Conservation (phyloP, 257 asterid genomes). For the Scutellaria galericulata region DNA sequence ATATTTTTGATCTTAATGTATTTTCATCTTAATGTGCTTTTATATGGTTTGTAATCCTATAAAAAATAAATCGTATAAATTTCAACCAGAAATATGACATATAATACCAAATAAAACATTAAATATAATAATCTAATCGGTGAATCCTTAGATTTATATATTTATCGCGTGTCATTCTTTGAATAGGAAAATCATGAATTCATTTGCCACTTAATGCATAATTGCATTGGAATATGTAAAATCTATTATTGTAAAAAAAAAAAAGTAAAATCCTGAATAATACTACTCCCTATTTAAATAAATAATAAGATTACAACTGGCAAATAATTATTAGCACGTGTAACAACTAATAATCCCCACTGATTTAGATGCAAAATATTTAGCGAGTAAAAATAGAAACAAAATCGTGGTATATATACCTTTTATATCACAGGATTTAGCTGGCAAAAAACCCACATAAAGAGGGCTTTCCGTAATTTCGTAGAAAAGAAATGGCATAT, state of each 20-base stretch:
- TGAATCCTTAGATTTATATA: too few species aligned
- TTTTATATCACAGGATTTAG: slow-evolving; percentile 28
- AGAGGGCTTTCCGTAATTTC: slow-evolving; percentile 35
- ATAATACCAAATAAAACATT: too few species aligned
- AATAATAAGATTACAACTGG: slow-evolving; percentile 30
- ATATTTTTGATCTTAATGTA: too few species aligned
- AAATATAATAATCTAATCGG: too few species aligned
- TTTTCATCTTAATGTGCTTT: too few species aligned
- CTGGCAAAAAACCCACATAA: slow-evolving; percentile 26
- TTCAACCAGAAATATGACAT: too few species aligned
- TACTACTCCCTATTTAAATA: not conserved
- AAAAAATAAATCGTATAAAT: too few species aligned
- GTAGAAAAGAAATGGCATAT: slow-evolving; percentile 24
- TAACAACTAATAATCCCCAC: slow-evolving; percentile 18
- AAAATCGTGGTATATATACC: not conserved
- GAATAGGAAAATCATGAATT: too few species aligned
- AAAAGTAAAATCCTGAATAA: not conserved
- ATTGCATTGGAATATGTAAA: not conserved
- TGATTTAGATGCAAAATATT: not conserved
- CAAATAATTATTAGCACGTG: slow-evolving; percentile 34
- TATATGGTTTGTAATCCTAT: too few species aligned
- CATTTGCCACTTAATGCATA: slow-evolving; percentile 1
- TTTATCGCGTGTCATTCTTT: too few species aligned
- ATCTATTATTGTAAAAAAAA: not conserved
- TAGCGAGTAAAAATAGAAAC: not conserved